Conservation (phyloP, 2,329 filamentous ascomycete genomes). For the Lecanosticta acicola region DNA sequence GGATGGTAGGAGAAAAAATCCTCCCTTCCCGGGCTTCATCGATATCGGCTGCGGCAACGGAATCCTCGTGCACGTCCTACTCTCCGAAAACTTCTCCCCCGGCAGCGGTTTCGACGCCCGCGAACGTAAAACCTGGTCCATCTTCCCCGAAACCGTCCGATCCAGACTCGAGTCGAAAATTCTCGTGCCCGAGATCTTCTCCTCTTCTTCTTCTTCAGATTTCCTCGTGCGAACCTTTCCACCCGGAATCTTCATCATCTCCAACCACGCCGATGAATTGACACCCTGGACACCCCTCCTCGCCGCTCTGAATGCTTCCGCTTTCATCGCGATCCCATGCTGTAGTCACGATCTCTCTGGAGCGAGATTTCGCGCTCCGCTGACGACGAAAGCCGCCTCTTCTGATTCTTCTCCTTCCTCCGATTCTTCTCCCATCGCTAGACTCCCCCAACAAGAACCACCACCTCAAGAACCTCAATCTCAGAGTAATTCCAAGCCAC, state of each 20-base stretch:
- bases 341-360: conserved; percentile 86
- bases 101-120: conserved; percentile 93
- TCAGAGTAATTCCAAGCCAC: not conserved
- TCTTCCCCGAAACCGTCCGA: conserved; percentile 54
- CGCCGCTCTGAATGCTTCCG: conserved; percentile 65
- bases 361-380: conserved; percentile 60
- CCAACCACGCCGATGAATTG: conserved; percentile 94
- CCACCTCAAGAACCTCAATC: conserved; percentile 5
- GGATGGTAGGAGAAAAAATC: conserved; percentile 9
- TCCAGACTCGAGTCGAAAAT: conserved; percentile 53
- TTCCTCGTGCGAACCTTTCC: too few species aligned
- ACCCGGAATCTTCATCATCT: conserved; percentile 79
- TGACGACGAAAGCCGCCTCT: conserved; percentile 11
- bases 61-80: conserved; percentile 75
- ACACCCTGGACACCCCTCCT: conserved; percentile 94
- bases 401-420: too few species aligned
- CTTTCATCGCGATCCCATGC: conserved; percentile 91
- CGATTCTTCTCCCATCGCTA: too few species aligned
- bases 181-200: conserved; percentile 54
- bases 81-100: conserved; percentile 67
- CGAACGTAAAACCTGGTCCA: conserved; percentile 75
- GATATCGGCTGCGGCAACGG: conserved; percentile 97
- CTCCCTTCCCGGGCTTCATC: conserved; percentile 76
- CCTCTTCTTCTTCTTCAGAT: too few species aligned
- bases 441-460: conserved; percentile 7